These are phyloP conservation scores for Sarocladium oryzae DNA, from an alignment of 2,329 filamentous ascomycete genomes.

Conservation along the genomic window DNA sequence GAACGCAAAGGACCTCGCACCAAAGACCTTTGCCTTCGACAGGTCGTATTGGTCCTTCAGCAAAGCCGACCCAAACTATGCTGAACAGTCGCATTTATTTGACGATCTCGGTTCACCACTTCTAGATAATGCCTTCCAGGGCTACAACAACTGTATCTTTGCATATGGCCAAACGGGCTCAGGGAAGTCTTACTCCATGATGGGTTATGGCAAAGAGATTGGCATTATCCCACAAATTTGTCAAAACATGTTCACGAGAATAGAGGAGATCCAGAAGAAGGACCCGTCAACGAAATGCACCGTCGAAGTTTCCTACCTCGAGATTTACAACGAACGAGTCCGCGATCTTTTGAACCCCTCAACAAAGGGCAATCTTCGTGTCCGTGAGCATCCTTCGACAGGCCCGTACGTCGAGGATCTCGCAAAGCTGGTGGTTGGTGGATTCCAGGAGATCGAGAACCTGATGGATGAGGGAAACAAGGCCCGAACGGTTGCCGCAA, in stretches of 20 bases:
- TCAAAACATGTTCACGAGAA: conserved; percentile 93
- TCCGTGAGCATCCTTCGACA: conserved; percentile 94
- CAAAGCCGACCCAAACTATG: conserved; percentile 72
- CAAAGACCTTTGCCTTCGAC: conserved; percentile 92
- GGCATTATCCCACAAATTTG: conserved; percentile 97
- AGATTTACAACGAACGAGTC: conserved; percentile 98
- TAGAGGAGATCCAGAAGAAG: conserved; percentile 55
- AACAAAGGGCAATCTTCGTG: conserved; percentile 93
- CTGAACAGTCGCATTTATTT: conserved; percentile 84
- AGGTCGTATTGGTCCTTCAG: conserved; percentile 98
- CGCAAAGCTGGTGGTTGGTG: conserved; percentile 87
- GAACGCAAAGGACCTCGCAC: conserved; percentile 60
- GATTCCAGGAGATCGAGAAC: conserved; percentile 92
- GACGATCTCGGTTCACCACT: conserved; percentile 82
- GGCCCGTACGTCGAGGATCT: conserved; percentile 98
- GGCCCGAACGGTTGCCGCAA: conserved; percentile 92
- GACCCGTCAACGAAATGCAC: conserved; percentile 81
- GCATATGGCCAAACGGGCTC: conserved; percentile 98
- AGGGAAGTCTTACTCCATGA: conserved; percentile 99
- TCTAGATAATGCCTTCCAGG: conserved; percentile 94
- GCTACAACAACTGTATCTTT: conserved; percentile 99
- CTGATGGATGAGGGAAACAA: conserved; percentile 99
- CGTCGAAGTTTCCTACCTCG: conserved; percentile 95
- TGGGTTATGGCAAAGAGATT: conserved; percentile 94
- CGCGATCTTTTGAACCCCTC: conserved; percentile 91